Evolutionary conservation across 2,329 filamentous ascomycete species (phyloP).

Genomic region (Fusarium solani-melongenae): DNA sequence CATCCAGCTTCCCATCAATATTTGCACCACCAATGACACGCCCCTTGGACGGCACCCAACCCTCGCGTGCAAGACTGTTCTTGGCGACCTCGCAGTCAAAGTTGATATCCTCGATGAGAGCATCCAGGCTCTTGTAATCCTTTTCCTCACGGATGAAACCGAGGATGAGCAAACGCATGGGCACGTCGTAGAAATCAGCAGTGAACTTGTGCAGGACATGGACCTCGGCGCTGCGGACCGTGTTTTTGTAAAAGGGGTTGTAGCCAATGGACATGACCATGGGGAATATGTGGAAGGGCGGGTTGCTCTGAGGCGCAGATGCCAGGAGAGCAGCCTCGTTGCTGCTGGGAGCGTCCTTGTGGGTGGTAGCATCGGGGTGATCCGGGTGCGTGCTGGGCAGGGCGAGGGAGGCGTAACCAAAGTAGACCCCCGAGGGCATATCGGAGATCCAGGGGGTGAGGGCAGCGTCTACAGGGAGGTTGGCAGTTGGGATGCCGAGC

Average conservation of each 20-base stretch:
- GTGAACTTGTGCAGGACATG: slow-evolving; percentile 84
- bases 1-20: slow-evolving; percentile 49
- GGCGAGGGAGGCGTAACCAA: slow-evolving; percentile 85
- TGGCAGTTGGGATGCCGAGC: slow-evolving; percentile 97
- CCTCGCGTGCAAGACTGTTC: slow-evolving; percentile 74
- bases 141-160: slow-evolving; percentile 91
- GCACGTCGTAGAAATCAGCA: slow-evolving; percentile 85
- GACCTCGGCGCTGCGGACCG: slow-evolving; percentile 85
- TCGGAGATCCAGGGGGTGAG: slow-evolving; percentile 69
- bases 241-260: slow-evolving; percentile 98
- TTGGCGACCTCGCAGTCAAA: slow-evolving; percentile 87
- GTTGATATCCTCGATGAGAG: slow-evolving; percentile 87
- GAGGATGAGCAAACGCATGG: slow-evolving; percentile 82
- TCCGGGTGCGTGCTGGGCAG: slow-evolving; percentile 63
- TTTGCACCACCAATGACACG: slow-evolving; percentile 44
- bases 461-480: slow-evolving; percentile 79
- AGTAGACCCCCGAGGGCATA: slow-evolving; percentile 87
- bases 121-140: slow-evolving; percentile 87
- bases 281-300: slow-evolving; percentile 68
- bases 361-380: slow-evolving; percentile 23
- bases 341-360: slow-evolving; percentile 14
- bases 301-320: slow-evolving; percentile 27
- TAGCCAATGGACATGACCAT: slow-evolving; percentile 97
- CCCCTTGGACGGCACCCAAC: slow-evolving; percentile 64
- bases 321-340: slow-evolving; percentile 29